Base-by-base conservation (phyloP, 108 stramenopile species). In the Cafeteria roenbergensis region DNA sequence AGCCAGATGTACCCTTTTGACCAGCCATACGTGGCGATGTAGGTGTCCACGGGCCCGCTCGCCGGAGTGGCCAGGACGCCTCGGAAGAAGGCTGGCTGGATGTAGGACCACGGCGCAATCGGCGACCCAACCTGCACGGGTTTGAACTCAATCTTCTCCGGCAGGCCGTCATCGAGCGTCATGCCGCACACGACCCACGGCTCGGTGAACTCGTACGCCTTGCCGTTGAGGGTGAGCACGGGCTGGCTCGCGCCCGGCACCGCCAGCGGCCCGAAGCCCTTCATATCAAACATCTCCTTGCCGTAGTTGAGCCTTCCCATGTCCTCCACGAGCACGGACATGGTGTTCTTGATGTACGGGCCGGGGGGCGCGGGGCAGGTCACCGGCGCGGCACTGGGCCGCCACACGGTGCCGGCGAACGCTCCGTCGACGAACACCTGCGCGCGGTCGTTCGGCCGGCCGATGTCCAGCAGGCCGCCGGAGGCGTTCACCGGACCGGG, bases 251-350 rank as follows among this genome's bases (percentile, higher is more conserved):
- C 17, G 1, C 27, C 21, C 25, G 28, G 28, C 30, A 55, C 34
- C 33, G 27, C 50, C 32, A 66, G 1, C 17, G 9, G 26, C 52
- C 33, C 32, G 28, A 52, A 17, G 50, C 62, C 34, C 48, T 62
- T 62, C 22, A 25, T 26, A 1, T 51, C 38, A 6, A 27, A 24
- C 48, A 51, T 36, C 1, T 29, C 33, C 4, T 3, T 12, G 57
- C 52, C 61, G 37, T 51, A 69, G 22, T 69, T 69, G 22, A 69
- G 4, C 6, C 62, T 4, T 6, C 68, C 68, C 34, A 62, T 48
- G 33, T 34, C 22, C 38, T 69, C 68, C 28, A 69, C 62, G 28
- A 69, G 61, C 9, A 69, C 29, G 24, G 26, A 21, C 36, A 67
- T 12, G 26, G 0, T 52, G 26, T 6, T 6, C 4, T 17, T 50